A percentile compares a stretch with the other conserved stretches of the same genome.
phyloP scores from a whole-genome alignment of 2,329 filamentous ascomycete genomes.

The Botrytis aclada region DNA sequence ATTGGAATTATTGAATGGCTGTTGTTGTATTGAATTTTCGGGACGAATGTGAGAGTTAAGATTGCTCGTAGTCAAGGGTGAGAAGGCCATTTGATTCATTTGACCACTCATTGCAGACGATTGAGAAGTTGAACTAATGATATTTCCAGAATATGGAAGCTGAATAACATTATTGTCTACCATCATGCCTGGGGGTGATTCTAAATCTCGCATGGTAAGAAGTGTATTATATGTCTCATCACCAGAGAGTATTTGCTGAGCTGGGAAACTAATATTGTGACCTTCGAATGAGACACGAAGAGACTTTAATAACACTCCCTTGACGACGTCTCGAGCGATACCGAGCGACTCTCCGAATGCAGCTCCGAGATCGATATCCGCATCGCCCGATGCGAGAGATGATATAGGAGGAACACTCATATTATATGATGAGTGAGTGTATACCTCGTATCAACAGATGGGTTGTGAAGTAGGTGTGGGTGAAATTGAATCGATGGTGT shows the following conservation, averaged over 20 bases:
- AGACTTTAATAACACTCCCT: slow-evolving; percentile 4
- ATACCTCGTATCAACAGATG: not conserved
- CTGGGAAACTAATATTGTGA: not conserved
- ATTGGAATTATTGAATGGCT: not conserved
- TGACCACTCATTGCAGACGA: not conserved
- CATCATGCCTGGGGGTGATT: not conserved
- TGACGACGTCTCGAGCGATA: slow-evolving; percentile 16
- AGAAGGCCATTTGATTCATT: not conserved
- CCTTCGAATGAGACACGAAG: not conserved
- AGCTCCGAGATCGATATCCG: slow-evolving; percentile 18
- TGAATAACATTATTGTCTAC: slow-evolving; percentile 7
- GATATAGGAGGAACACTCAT: slow-evolving; percentile 10
- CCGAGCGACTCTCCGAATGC: slow-evolving; percentile 13
- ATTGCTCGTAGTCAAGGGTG: slow-evolving; percentile 10
- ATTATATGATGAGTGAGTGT: not conserved
- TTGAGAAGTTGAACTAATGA: not conserved
- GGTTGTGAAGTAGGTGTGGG: not conserved
- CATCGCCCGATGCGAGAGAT: not conserved
- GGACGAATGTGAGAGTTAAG: not conserved
- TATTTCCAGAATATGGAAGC: slow-evolving; percentile 11
- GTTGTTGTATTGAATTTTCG: not conserved
- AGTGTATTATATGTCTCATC: not conserved
- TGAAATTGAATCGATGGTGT: not conserved
- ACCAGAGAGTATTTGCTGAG: slow-evolving; percentile 1
- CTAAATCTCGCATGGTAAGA: slow-evolving; percentile 5